These are phyloP conservation scores for Claviceps quebecensis DNA, from an alignment of 2,329 filamentous ascomycete species.

Conservation along the genomic window DNA sequence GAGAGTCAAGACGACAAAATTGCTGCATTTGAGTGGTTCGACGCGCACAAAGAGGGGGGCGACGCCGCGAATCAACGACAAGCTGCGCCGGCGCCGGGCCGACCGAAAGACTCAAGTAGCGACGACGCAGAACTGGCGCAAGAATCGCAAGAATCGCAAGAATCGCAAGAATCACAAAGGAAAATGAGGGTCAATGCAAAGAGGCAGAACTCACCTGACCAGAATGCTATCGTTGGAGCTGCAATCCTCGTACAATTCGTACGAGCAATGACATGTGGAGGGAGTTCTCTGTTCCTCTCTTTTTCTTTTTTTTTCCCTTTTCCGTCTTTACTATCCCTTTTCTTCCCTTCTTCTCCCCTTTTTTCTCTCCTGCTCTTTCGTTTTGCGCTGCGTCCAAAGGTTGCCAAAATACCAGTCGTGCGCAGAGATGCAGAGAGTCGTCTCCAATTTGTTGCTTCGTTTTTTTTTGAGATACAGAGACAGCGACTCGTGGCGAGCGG, in stretches of 20 bases:
- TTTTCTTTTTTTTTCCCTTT: not conserved
- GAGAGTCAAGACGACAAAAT: not conserved
- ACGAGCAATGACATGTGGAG: constrained; percentile 7
- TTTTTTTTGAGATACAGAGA: too few species aligned
- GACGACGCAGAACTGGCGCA: too few species aligned
- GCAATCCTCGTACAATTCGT: not conserved
- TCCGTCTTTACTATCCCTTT: not conserved
- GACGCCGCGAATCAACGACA: not conserved
- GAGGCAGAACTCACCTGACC: not conserved
- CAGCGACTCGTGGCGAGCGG: too few species aligned
- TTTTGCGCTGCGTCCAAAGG: too few species aligned
- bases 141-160: not conserved
- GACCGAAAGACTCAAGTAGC: too few species aligned
- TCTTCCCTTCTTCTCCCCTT: too few species aligned
- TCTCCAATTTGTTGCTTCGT: too few species aligned
- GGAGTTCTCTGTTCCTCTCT: not conserved
- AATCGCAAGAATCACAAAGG: not conserved
- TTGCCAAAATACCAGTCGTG: too few species aligned
- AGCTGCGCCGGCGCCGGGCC: too few species aligned
- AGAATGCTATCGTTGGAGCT: constrained; percentile 1
- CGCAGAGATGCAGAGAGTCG: too few species aligned
- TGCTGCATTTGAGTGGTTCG: constrained; percentile 1
- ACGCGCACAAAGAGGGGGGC: constrained; percentile 1
- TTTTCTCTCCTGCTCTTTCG: too few species aligned
- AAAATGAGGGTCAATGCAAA: not conserved